These are phyloP conservation scores for Ganoderma meredithae DNA, from an alignment of 1,284 basidiomycete genomes.

Conservation along the genomic window DNA sequence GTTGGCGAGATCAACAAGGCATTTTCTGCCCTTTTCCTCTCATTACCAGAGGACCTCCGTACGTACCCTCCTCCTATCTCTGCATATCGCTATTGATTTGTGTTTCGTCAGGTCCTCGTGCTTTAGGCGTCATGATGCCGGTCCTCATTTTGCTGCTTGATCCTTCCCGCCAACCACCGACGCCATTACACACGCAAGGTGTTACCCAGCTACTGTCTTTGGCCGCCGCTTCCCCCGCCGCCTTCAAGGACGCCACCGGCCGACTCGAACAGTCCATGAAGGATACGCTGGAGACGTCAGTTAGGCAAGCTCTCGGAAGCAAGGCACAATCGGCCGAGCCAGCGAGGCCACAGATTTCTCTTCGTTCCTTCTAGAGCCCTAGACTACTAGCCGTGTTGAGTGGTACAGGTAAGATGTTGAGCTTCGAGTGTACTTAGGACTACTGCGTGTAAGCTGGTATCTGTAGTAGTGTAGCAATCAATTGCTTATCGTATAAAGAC, in stretches of 20 bases:
- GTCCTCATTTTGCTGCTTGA: slow-evolving; percentile 81
- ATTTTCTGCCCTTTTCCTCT: slow-evolving; percentile 70
- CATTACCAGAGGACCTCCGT: slow-evolving; percentile 71
- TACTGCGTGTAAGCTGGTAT: slow-evolving; percentile 32
- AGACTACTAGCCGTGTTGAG: slow-evolving; percentile 5
- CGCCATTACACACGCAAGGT: slow-evolving; percentile 65
- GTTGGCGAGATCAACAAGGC: slow-evolving; percentile 86
- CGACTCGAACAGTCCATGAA: slow-evolving; percentile 69
- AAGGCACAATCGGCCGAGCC: slow-evolving; percentile 44
- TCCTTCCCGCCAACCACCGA: slow-evolving; percentile 52
- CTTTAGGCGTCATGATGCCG: slow-evolving; percentile 83
- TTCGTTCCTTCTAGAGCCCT: slow-evolving; percentile 66
- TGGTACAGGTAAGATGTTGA: slow-evolving; percentile 12
- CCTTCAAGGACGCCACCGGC: slow-evolving; percentile 89
- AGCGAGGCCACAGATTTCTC: slow-evolving; percentile 79
- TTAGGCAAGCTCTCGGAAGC: slow-evolving; percentile 75
- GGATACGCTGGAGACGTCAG: slow-evolving; percentile 78
- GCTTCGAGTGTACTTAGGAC: slow-evolving; percentile 23
- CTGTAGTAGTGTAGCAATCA: slow-evolving; percentile 30
- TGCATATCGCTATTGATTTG: slow-evolving; percentile 12
- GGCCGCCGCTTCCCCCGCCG: slow-evolving; percentile 75
- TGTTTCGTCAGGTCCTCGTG: slow-evolving; percentile 61
- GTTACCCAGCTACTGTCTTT: slow-evolving; percentile 81
- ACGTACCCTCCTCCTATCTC: slow-evolving; percentile 40
- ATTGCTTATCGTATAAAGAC: slow-evolving; percentile 26